Evolutionary conservation across 192 early-diverging fungal genomes (phyloP), one percentile per base, ranked within the genome.

Genomic region (Linnemannia zychae): DNA sequence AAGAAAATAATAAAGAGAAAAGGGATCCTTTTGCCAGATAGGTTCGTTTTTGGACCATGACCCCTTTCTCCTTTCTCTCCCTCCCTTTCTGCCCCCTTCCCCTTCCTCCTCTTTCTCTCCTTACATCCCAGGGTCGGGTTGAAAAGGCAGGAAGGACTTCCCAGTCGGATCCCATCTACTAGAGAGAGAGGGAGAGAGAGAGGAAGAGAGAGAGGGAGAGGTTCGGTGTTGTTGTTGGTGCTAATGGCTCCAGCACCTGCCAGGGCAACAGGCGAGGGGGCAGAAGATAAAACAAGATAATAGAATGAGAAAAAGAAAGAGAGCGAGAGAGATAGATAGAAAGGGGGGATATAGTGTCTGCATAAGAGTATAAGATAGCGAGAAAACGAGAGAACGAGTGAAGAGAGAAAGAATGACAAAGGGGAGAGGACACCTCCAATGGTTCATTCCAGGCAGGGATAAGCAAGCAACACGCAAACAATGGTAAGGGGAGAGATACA

Each of bases 391-490:
- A 34, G 37, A 44, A 38, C n/a, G n/a, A n/a, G n/a, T n/a, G 40
- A 22, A 70, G 40, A 71, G n/a, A 48, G 69, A 24, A 44, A 60
- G 52, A 37, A 18, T 12, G 34, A 33, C 1, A 20, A 36, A 36
- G 22, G 33, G 34, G 33, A 22, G n/a, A 74, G 52, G 33, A n/a
- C 3, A 74, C n/a, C 37, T n/a, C 7, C 53, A 12, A 78, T 22
- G 53, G 52, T 33, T 46, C 53, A 63, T 40, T 75, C 53, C 73
- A 63, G 53, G 73, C 73, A 75, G 57, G 73, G 36, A 75, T 65
- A 65, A 40, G 36, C 20, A 52, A 48, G 34, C 47, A 28, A 65
- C 11, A 74, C 9, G 44, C 34, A 24, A 9, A 67, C 31, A 33
- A 47, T 6, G 66, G 65, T 67, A 13, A 76, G 33, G 60, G 74